Conservation (phyloP, 2,329 filamentous ascomycete species). For the Aspergillus sp. region DNA sequence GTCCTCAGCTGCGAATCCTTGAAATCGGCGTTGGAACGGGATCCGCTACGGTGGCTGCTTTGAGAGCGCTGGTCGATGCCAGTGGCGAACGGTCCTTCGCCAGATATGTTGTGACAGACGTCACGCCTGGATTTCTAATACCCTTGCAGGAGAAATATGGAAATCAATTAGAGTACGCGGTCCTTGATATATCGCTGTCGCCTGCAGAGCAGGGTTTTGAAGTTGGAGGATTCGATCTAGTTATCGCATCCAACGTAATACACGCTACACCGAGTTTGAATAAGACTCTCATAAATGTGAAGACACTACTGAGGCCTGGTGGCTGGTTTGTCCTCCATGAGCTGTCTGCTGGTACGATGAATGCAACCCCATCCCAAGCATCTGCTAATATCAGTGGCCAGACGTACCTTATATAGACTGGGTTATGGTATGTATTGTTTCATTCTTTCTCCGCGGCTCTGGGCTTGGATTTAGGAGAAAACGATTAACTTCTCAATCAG, state of each 20-base stretch:
- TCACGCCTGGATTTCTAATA: conserved; percentile 32
- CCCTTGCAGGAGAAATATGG: conserved; percentile 27
- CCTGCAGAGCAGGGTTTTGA: conserved; percentile 34
- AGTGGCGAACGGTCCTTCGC: conserved; percentile 17
- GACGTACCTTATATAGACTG: background rate
- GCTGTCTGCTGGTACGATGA: conserved; percentile 23
- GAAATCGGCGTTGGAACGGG: conserved; percentile 36
- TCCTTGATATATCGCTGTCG: conserved; percentile 35
- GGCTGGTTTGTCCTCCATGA: conserved; percentile 52
- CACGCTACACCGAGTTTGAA: conserved; percentile 20
- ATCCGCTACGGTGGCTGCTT: conserved; percentile 23
- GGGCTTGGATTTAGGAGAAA: background rate
- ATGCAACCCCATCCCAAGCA: too few relatives aligned
- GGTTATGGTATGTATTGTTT: background rate
- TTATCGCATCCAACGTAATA: conserved; percentile 38
- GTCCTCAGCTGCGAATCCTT: conserved; percentile 26
- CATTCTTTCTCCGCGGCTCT: background rate
- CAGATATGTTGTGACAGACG: conserved; percentile 32
- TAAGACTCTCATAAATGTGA: conserved; percentile 18
- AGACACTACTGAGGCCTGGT: conserved; percentile 38
- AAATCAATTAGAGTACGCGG: conserved; percentile 30
- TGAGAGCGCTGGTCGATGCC: conserved; percentile 11
- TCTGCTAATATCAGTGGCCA: background rate
- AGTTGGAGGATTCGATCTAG: conserved; percentile 32
- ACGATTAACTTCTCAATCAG: background rate